Evolutionary conservation across 2,329 filamentous ascomycete genomes (phyloP).

Genomic region (Cladosporium sp.): DNA sequence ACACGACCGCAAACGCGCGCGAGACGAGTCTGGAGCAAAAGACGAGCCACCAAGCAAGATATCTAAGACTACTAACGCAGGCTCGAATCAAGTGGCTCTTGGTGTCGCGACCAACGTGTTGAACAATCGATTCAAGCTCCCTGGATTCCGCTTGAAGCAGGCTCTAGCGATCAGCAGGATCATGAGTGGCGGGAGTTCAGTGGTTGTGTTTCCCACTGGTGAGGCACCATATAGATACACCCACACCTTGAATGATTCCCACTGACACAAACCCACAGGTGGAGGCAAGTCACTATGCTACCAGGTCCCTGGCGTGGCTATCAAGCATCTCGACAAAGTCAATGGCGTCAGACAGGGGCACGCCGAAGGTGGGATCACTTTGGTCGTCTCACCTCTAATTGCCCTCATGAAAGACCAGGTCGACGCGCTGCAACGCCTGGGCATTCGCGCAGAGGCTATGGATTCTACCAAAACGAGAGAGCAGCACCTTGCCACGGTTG

Average conservation of each 20-base stretch:
- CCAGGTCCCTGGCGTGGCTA: slow-evolving; percentile 42
- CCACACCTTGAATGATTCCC: not conserved
- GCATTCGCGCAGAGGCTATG: slow-evolving; percentile 51
- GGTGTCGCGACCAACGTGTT: slow-evolving; percentile 33
- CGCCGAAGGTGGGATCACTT: slow-evolving; percentile 47
- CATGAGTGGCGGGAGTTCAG: slow-evolving; percentile 41
- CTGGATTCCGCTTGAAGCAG: slow-evolving; percentile 44
- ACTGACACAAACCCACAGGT: slow-evolving; percentile 17
- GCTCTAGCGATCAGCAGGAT: slow-evolving; percentile 42
- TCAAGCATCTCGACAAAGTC: slow-evolving; percentile 36
- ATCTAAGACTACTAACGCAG: not conserved
- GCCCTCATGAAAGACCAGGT: slow-evolving; percentile 61
- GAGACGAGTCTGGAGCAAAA: not conserved
- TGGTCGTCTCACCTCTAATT: slow-evolving; percentile 55
- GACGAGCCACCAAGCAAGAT: not conserved
- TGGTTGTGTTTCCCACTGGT: slow-evolving; percentile 41
- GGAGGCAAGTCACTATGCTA: slow-evolving; percentile 43
- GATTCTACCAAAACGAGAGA: slow-evolving; percentile 52
- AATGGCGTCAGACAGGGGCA: slow-evolving; percentile 25
- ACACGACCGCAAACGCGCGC: not conserved
- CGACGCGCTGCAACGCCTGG: slow-evolving; percentile 48
- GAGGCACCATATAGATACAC: not conserved
- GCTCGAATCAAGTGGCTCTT: not conserved
- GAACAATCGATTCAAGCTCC: slow-evolving; percentile 38
- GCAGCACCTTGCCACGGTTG: slow-evolving; percentile 38